Evolutionary conservation across 306 rosid species (phyloP).

Genomic region (Comarum palustre): DNA sequence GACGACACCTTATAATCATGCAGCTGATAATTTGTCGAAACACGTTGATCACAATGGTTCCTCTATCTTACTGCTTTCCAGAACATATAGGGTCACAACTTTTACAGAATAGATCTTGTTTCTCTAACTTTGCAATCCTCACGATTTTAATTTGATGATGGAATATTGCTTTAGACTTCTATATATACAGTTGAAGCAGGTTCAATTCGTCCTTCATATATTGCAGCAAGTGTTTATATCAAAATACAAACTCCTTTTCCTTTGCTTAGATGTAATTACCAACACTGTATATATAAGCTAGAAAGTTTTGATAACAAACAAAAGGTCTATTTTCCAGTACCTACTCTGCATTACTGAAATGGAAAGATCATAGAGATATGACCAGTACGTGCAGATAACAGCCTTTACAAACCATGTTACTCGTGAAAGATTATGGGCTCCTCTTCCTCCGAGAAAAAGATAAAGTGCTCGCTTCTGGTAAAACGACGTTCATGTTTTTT

Average conservation of each 20-base stretch:
- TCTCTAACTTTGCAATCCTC: too few relatives aligned
- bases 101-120: too few relatives aligned
- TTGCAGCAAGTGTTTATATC: too few relatives aligned
- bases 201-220: too few relatives aligned
- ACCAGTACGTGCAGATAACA: background rate
- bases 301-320: background rate
- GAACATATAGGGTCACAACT: background rate
- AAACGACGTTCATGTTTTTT: background rate
- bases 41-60: background rate
- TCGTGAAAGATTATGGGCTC: background rate
- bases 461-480: background rate
- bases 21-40: too few relatives aligned
- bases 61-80: background rate
- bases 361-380: background rate
- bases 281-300: too few relatives aligned
- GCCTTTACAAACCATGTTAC: background rate
- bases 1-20: background rate
- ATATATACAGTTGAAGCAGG: too few relatives aligned
- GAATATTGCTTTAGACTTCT: too few relatives aligned
- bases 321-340: background rate
- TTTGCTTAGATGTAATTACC: background rate
- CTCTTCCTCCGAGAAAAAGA: background rate
- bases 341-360: background rate
- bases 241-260: background rate
- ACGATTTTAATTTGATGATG: too few relatives aligned